Conservation (phyloP, 2,329 filamentous ascomycete species). For the Balansia obtecta region DNA sequence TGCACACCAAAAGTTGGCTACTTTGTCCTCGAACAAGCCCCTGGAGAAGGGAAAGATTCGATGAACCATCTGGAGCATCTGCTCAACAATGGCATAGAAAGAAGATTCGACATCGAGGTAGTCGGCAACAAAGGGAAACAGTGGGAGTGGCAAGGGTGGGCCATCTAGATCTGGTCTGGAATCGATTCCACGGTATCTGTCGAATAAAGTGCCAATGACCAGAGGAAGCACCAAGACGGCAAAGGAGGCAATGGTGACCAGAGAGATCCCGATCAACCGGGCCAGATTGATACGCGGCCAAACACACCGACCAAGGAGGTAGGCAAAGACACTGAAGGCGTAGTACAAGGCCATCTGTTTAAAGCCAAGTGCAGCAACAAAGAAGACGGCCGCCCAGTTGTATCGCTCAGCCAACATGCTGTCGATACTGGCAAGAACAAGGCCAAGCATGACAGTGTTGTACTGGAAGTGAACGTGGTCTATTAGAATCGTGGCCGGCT, state of each 20-base stretch:
- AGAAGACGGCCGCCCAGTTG: slow-evolving; percentile 86
- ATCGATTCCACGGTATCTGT: slow-evolving; percentile 51
- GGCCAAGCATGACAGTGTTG: slow-evolving; percentile 95
- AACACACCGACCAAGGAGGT: slow-evolving; percentile 77
- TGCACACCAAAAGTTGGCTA: slow-evolving; percentile 96
- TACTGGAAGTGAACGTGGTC: slow-evolving; percentile 97
- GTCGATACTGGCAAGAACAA: slow-evolving; percentile 76
- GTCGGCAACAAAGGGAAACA: slow-evolving; percentile 44
- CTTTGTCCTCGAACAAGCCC: slow-evolving; percentile 97
- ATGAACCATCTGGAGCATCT: slow-evolving; percentile 72
- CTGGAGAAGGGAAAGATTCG: slow-evolving; percentile 92
- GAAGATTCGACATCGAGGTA: slow-evolving; percentile 50
- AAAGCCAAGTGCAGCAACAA: slow-evolving; percentile 87
- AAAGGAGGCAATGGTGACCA: slow-evolving; percentile 63
- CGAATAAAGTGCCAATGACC: slow-evolving; percentile 56
- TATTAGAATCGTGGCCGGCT: slow-evolving; percentile 79
- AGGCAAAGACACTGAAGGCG: slow-evolving; percentile 84
- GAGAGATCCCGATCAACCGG: slow-evolving; percentile 62
- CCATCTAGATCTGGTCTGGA: slow-evolving; percentile 43
- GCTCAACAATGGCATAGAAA: slow-evolving; percentile 65
- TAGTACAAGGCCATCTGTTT: slow-evolving; percentile 99
- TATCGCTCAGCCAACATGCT: slow-evolving; percentile 76
- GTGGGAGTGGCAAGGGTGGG: slow-evolving; percentile 48
- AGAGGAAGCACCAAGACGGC: slow-evolving; percentile 64
- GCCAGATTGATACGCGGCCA: slow-evolving; percentile 55